Percentiles rank a stretch among this genome's conserved stretches.
These are phyloP conservation scores for Panicum virgatum DNA, from an alignment of 202 grass and related monocot genomes.

Conservation along the genomic window DNA sequence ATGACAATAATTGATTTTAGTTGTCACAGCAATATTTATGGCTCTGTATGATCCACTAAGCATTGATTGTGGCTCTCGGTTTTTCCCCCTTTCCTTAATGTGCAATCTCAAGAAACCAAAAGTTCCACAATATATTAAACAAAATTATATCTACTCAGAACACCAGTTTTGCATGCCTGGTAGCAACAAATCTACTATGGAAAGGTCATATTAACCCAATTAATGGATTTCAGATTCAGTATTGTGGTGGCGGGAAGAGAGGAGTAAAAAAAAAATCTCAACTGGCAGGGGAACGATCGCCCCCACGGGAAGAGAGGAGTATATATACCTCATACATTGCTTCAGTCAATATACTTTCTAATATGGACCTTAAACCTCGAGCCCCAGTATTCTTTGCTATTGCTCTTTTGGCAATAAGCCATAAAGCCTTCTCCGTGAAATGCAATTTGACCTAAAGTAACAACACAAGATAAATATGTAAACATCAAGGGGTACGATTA, in stretches of 20 bases:
- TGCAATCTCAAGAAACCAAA: background rate
- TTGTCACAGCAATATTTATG: background rate
- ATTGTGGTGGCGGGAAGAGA: too few species aligned
- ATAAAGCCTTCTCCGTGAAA: slow-evolving; percentile 64
- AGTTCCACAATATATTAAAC: background rate
- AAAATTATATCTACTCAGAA: background rate
- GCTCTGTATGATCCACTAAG: background rate
- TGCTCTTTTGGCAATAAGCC: slow-evolving; percentile 68
- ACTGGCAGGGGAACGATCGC: too few species aligned
- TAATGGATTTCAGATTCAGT: slow-evolving; percentile 2
- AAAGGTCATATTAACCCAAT: slow-evolving; percentile 17
- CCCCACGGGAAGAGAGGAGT: background rate
- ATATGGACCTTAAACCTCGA: slow-evolving; percentile 68
- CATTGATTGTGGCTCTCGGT: background rate
- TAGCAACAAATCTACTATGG: background rate
- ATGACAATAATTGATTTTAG: background rate
- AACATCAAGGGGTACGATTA: background rate
- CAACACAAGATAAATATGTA: background rate
- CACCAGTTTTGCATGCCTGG: background rate
- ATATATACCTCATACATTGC: slow-evolving; percentile 72
- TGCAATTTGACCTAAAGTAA: slow-evolving; percentile 66
- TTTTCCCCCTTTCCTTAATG: background rate
- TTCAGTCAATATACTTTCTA: slow-evolving; percentile 70
- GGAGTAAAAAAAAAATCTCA: too few species aligned
- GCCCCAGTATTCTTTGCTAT: slow-evolving; percentile 65